Conservation (phyloP, 1,284 basidiomycete species). For the Peniophora sp. region DNA sequence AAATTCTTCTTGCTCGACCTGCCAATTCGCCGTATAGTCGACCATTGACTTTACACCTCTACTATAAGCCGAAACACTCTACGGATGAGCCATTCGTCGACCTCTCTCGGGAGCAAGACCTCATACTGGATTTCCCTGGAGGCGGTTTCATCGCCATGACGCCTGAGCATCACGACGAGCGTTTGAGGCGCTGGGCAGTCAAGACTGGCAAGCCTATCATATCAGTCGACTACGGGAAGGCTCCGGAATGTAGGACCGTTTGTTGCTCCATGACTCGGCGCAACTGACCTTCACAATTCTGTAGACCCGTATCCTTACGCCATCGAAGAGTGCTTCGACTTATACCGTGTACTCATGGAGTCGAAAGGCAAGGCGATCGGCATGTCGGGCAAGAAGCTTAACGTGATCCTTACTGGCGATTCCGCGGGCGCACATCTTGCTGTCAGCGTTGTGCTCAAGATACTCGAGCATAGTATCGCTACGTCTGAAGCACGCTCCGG, state of each 20-base stretch:
- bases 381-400: conserved; percentile 72
- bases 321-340: conserved; percentile 91
- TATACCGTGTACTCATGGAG: conserved; percentile 77
- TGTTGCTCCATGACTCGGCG: background rate
- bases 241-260: conserved; percentile 76
- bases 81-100: conserved; percentile 4
- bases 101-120: conserved; percentile 63
- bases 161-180: conserved; percentile 92
- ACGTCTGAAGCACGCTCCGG: conserved; percentile 7
- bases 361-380: conserved; percentile 78
- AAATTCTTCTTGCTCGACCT: conserved; percentile 80
- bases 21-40: conserved; percentile 66
- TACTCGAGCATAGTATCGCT: conserved; percentile 60
- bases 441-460: conserved; percentile 75
- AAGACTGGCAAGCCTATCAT: conserved; percentile 77
- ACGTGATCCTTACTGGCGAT: conserved; percentile 79
- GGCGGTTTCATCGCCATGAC: conserved; percentile 96
- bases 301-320: conserved; percentile 92
- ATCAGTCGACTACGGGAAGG: conserved; percentile 92
- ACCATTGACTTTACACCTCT: conserved; percentile 81
- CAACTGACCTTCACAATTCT: conserved; percentile 2
- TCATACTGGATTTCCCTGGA: conserved; percentile 90
- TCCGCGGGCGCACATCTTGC: conserved; percentile 91
- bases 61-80: conserved; percentile 65
- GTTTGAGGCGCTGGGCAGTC: conserved; percentile 82